Conservation (phyloP, 176 grass and related monocot species). For the Otatea glauca region DNA sequence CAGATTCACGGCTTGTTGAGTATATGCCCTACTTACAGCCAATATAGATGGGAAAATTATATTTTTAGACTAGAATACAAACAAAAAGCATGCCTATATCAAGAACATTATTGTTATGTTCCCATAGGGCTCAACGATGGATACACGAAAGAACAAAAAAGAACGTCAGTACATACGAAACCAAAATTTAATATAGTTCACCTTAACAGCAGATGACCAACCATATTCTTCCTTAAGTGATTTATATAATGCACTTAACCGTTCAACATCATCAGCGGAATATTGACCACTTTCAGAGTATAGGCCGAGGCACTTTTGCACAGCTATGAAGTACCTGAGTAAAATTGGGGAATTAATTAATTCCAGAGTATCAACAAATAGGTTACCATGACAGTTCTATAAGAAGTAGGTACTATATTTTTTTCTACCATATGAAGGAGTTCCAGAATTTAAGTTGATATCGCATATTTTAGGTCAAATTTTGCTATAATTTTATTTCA, state of each 20-base stretch:
- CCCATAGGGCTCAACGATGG: constrained; percentile 3
- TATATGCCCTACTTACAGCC: constrained; percentile 16
- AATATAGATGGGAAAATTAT: constrained; percentile 1
- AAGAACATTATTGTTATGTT: constrained; percentile 1
- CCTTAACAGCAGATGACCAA: constrained; percentile 97
- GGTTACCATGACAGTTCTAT: constrained; percentile 7
- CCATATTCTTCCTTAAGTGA: constrained; percentile 85
- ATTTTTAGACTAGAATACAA: constrained; percentile 1
- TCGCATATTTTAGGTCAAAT: neutral
- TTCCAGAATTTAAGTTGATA: constrained; percentile 20
- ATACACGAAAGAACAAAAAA: constrained; percentile 34
- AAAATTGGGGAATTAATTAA: constrained; percentile 31
- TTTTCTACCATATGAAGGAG: constrained; percentile 23
- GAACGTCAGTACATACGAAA: neutral
- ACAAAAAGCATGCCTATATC: neutral
- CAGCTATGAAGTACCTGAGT: constrained; percentile 80
- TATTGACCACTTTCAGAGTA: constrained; percentile 91
- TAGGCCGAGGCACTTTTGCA: constrained; percentile 89
- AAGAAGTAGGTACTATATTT: neutral
- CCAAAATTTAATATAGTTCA: constrained; percentile 43
- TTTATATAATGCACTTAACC: constrained; percentile 68
- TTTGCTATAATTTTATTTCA: constrained; percentile 11
- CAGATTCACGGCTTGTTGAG: neutral
- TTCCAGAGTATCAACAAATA: constrained; percentile 15
- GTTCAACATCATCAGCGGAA: constrained; percentile 69